A percentile compares a stretch with the other conserved stretches of the same genome.
These are phyloP conservation scores for Apiotrichum siamense DNA, from an alignment of 1,284 basidiomycete species.

Conservation along the genomic window DNA sequence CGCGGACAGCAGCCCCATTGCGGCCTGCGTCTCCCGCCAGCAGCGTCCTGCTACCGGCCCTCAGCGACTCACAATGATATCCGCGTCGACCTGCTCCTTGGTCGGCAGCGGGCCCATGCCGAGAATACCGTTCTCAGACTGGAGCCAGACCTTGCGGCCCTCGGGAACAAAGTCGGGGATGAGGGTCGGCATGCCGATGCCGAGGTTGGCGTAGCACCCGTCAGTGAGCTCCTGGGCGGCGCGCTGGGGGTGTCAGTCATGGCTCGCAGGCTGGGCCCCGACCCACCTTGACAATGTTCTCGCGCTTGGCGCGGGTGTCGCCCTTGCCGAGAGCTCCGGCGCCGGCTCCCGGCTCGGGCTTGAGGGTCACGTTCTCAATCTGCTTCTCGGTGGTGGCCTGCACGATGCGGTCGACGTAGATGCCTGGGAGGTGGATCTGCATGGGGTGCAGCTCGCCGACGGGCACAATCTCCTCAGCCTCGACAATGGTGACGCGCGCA, in stretches of 20 bases:
- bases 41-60: too few species aligned
- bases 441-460: conserved; percentile 76
- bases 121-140: conserved; percentile 87
- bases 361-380: conserved; percentile 64
- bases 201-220: conserved; percentile 74
- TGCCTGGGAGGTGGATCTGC: conserved; percentile 70
- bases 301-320: conserved; percentile 49
- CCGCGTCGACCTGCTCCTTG: conserved; percentile 76
- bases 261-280: too few species aligned
- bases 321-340: conserved; percentile 44
- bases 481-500: conserved; percentile 79
- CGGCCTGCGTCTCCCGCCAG: too few species aligned
- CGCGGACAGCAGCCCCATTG: too few species aligned
- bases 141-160: conserved; percentile 77
- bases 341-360: conserved; percentile 32
- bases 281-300: conserved; percentile 57
- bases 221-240: conserved; percentile 86
- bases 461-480: conserved; percentile 85
- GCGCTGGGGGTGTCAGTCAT: conserved; percentile 31
- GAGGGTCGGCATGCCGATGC: conserved; percentile 80
- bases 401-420: conserved; percentile 83
- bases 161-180: conserved; percentile 76
- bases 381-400: conserved; percentile 68
- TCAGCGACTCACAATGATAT: conserved; percentile 58
- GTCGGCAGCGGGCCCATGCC: conserved; percentile 94